Evolutionary conservation across 257 asterid species (phyloP), one percentile per base, ranked within the genome.

Genomic region (Ajuga chamaepitys): DNA sequence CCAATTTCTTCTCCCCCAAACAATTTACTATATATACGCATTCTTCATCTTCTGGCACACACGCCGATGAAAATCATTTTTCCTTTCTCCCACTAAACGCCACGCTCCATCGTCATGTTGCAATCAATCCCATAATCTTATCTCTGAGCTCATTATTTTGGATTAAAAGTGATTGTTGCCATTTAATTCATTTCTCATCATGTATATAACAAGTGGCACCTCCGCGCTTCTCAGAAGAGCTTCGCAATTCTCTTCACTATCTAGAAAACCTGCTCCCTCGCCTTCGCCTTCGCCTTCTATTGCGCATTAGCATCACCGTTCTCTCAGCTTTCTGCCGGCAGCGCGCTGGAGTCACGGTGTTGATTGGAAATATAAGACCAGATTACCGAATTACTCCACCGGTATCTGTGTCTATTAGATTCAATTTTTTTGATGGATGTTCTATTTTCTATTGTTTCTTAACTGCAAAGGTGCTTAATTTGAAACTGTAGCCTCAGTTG

Each of bases 281-380:
- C 71, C 61, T 25, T 47, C 79, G 6, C 28, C 40, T n/a, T n/a
- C 58, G 58, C 22, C 4, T 20, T 45, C 77, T 2, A 70, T 17
- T 7, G 70, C 67, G 24, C 77, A 55, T 3, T 79, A 68, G 67
- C 75, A 72, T 16, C 73, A 28, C 73, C 79, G 90, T 73, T 82
- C 79, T 54, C 73, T 82, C 58, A 75, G 91, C 42, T 80, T 61
- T 72, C 66, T 82, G 45, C 77, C 88, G 9, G 83, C 78, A 30
- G 74, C 89, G 52, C 75, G 95, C 70, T 88, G 97, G 97, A 88
- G 98, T 62, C 98, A 92, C 87, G 95, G 97, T 8, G 87, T 60
- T 46, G 95, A 78, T 53, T 92, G 98, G 97, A 83, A 86, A 63
- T 92, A n/a, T n/a, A n/a, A n/a, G n/a, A n/a, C n/a, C n/a, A n/a